A percentile compares a stretch with the other conserved stretches of the same genome.
phyloP scores from a whole-genome alignment of 495 filamentous ascomycete genomes.

The Hypoxylon crocopeplum region DNA sequence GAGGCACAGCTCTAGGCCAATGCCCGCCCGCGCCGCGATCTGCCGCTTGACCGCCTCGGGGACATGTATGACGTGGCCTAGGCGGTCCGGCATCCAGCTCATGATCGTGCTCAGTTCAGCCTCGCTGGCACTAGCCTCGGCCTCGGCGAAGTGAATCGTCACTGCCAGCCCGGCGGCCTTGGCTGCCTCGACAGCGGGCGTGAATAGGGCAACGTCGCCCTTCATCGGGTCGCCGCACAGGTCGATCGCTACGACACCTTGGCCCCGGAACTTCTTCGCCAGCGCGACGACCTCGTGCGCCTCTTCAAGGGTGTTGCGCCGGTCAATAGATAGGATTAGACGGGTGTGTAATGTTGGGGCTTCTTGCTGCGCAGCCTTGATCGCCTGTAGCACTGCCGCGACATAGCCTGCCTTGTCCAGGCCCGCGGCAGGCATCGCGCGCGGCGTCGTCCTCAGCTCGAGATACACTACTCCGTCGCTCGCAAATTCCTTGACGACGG shows the following conservation, averaged over 20 bases:
- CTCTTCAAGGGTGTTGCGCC: slow-evolving; percentile 61
- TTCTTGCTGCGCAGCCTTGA: slow-evolving; percentile 55
- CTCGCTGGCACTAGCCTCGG: slow-evolving; percentile 54
- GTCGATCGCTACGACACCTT: slow-evolving; percentile 78
- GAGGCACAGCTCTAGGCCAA: slow-evolving; percentile 79
- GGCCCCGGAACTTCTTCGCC: slow-evolving; percentile 58
- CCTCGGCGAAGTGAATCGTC: slow-evolving; percentile 84
- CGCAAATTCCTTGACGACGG: slow-evolving; percentile 74
- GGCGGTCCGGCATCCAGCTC: slow-evolving; percentile 67
- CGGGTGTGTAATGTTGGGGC: slow-evolving; percentile 35
- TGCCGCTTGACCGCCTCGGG: slow-evolving; percentile 60
- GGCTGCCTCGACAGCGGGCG: slow-evolving; percentile 63
- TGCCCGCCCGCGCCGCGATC: slow-evolving; percentile 55
- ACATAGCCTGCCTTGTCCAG: slow-evolving; percentile 71
- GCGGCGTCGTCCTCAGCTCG: slow-evolving; percentile 82
- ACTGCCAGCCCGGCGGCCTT: slow-evolving; percentile 60
- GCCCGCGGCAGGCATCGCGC: slow-evolving; percentile 57
- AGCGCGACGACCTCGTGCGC: slow-evolving; percentile 69
- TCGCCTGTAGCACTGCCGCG: slow-evolving; percentile 64
- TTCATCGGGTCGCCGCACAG: slow-evolving; percentile 78
- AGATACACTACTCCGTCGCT: slow-evolving; percentile 78
- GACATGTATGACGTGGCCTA: slow-evolving; percentile 84
- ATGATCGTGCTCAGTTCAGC: slow-evolving; percentile 69
- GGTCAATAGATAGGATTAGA: slow-evolving; percentile 80
- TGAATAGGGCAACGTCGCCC: slow-evolving; percentile 64